These are phyloP conservation scores for Coniochaeta pulveracea DNA, from an alignment of 2,329 filamentous ascomycete species.

Conservation along the genomic window DNA sequence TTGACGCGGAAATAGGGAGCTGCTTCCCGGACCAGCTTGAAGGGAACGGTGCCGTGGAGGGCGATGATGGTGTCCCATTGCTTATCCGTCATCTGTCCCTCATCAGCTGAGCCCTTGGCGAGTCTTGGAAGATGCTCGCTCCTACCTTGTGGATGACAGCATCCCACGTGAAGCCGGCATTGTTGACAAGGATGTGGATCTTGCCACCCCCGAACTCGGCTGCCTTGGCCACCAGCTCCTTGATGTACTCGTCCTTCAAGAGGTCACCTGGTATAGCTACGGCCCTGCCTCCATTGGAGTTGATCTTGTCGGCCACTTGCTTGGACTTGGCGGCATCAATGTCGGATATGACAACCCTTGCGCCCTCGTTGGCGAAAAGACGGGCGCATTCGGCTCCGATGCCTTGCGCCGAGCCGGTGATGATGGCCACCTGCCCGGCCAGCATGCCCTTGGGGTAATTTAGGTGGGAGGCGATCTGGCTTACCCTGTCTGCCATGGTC, in stretches of 20 bases:
- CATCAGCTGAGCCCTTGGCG: not conserved
- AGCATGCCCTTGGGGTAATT: slow-evolving; percentile 75
- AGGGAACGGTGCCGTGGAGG: slow-evolving; percentile 75
- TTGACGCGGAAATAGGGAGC: slow-evolving; percentile 81
- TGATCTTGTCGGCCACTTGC: slow-evolving; percentile 60
- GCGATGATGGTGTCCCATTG: slow-evolving; percentile 85
- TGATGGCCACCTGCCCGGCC: slow-evolving; percentile 71
- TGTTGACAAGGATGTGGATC: slow-evolving; percentile 86
- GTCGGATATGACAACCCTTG: slow-evolving; percentile 73
- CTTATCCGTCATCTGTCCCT: slow-evolving; percentile 59
- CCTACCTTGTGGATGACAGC: slow-evolving; percentile 72
- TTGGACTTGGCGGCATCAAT: slow-evolving; percentile 67
- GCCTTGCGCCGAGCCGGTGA: slow-evolving; percentile 77
- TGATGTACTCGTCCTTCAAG: slow-evolving; percentile 58
- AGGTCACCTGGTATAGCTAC: slow-evolving; percentile 69
- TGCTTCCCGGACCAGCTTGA: slow-evolving; percentile 69
- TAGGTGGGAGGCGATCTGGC: slow-evolving; percentile 67
- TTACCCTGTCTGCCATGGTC: slow-evolving; percentile 45
- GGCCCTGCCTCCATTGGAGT: slow-evolving; percentile 51
- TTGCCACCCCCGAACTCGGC: slow-evolving; percentile 77
- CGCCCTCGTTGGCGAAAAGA: slow-evolving; percentile 79
- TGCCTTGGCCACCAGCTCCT: slow-evolving; percentile 58
- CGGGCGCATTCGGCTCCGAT: slow-evolving; percentile 78
- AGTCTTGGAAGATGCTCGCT: not conserved
- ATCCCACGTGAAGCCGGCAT: slow-evolving; percentile 89